Base-by-base conservation (phyloP, 768 basidiomycete genomes). In the Lentinus brumalis region DNA sequence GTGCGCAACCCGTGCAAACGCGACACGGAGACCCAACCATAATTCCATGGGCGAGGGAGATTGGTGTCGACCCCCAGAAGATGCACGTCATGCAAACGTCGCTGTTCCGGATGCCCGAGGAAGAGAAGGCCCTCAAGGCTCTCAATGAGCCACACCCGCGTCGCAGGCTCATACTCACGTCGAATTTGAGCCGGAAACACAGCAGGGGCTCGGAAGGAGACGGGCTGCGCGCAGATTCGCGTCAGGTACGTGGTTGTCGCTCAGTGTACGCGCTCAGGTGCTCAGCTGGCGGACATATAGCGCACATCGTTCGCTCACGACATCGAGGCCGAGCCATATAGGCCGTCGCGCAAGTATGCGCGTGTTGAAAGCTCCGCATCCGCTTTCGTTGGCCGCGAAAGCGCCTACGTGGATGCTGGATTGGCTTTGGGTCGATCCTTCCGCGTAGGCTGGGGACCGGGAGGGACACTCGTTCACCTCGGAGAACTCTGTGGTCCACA, bases 61-160 rank as follows among this genome's bases (percentile, higher is more conserved):
- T 88, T 30, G 89, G 90, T 5, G 78, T 95, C n/a, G 92, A 96
- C 71, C 82, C 88, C 14, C 91, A 92, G 72, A 89, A 87, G 75
- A 86, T 95, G 81, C 91, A 94, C 68, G 91, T 96, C 56, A 96
- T 96, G 94, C 94, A 96, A 69, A 86, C 91, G 0, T 89, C 91
- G 38, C 76, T 96, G 54, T 96, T 96, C 70, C 83, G 88, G 47
- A 79, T 85, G 71, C 87, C 87, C 14, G 89, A 91, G 70, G 88
- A 89, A 68, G 87, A 84, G 14, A 88, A 83, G 1, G 85, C 84
- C 2, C 77, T 89, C 57, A 83, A 80, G 64, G 83, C 82, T 38
- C 67, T 84, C 65, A 82, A 80, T 61, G 75, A 81, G 62, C 73
- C 78, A 15, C 60, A 26, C 53, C 53, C 66, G 12, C 62, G 61